Evolutionary conservation across 768 basidiomycete species (phyloP), one percentile per base, ranked within the genome.

Genomic region (Gelatoporia subvermispora): DNA sequence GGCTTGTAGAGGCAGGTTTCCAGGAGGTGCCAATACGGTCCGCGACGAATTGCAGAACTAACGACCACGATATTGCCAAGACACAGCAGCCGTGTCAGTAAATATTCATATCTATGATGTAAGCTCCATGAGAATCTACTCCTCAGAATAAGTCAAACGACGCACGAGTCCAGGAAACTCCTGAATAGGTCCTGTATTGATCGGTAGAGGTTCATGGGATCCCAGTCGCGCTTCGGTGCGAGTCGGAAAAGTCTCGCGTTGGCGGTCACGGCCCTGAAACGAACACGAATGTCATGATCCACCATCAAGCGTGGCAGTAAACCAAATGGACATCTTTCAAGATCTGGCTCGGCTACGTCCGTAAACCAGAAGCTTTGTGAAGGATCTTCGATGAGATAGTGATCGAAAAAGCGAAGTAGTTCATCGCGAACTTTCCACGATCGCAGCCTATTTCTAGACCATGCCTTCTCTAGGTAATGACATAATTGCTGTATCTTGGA

Each of bases 1-100:
- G 69, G 55, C 60, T 52, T 73, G 65, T 53, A 71, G 53, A 70
- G 57, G 64, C 78, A 78, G 5, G 79, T 77, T 63, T 94, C 92
- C 50, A 97, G 69, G 42, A 98, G 62, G 64, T 95, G 86, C 82
- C 87, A 93, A 60, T 95, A 93, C 1, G 92, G 78, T 3, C 83
- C 87, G 15, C 90, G 81, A 22, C 94, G 77, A 18, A 86, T 77
- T 1, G 78, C 76, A 1, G 90, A 85, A 59, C 84, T 87, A 16
- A 81, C 76, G 35, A 96, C 76, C 76, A 90, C 84, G 53, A 85
- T 78, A 65, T 90, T 92, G 22, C 81, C 85, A 13, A 88, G 70
- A 17, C 75, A 80, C 23, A 92, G 71, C 23, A 84, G 73, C 36
- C 84, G 80, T 10, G 85, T 91, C 45, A 88, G 69, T 72, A 88